phyloP scores from a whole-genome alignment of 2,329 filamentous ascomycete genomes.

The Berkeleyomyces basicola region DNA sequence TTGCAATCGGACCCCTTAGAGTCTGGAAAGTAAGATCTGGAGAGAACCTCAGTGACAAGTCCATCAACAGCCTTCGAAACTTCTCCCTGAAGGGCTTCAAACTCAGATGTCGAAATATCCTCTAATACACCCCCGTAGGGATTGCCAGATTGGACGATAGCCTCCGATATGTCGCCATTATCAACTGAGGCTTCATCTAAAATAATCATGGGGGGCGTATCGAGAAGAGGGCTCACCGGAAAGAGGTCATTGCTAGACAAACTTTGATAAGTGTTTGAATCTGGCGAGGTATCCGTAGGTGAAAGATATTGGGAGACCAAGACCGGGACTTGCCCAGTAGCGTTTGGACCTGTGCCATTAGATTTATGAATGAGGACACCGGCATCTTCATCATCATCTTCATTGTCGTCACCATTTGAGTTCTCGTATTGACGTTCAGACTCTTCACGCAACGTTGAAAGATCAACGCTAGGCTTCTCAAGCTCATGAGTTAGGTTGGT shows the following conservation, averaged over 20 bases:
- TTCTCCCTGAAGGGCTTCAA: not conserved
- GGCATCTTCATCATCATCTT: slow-evolving; percentile 4
- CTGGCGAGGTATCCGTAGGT: not conserved
- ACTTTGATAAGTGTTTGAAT: not conserved
- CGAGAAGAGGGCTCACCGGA: no score
- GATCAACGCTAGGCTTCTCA: not conserved
- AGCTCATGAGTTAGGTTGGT: not conserved
- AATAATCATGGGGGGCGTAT: not conserved
- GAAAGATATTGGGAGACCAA: not conserved
- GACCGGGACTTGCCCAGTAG: not conserved
- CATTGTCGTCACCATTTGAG: not conserved
- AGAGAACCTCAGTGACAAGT: not conserved
- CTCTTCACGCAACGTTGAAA: slow-evolving; percentile 10
- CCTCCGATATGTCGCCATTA: not conserved
- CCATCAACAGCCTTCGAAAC: not conserved
- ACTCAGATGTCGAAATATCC: not conserved
- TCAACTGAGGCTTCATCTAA: not conserved
- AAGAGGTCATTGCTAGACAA: not conserved
- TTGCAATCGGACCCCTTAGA: not conserved
- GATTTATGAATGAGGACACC: not conserved
- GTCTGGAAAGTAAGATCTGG: not conserved
- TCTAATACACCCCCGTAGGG: not conserved
- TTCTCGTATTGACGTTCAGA: slow-evolving; percentile 4
- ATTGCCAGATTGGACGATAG: not conserved
- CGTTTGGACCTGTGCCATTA: not conserved